phyloP scores from a whole-genome alignment of 1,284 basidiomycete genomes.

The Farysia itapuensis region DNA sequence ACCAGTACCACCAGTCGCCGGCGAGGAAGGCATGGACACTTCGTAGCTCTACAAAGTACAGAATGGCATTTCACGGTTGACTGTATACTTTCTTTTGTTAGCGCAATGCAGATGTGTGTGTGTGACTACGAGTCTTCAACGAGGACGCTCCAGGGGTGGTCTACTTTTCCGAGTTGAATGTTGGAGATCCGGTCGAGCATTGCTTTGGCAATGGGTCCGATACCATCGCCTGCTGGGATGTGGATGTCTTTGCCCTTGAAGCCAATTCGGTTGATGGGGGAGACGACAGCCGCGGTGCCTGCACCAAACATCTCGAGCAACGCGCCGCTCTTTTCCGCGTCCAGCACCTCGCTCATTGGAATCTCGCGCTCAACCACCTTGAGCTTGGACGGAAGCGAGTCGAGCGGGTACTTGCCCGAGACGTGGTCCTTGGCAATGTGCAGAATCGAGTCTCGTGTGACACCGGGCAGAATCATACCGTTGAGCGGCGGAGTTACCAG shows the following conservation, averaged over 20 bases:
- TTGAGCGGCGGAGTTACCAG: slow-evolving; percentile 74
- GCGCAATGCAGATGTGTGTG: too few relatives aligned
- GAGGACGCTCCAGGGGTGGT: slow-evolving; percentile 75
- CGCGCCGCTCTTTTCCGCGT: slow-evolving; percentile 70
- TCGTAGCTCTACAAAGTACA: slow-evolving; percentile 8
- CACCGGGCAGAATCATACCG: slow-evolving; percentile 93
- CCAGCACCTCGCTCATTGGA: slow-evolving; percentile 83
- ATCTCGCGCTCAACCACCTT: slow-evolving; percentile 80
- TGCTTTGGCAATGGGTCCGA: slow-evolving; percentile 80
- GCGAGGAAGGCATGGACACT: slow-evolving; percentile 39
- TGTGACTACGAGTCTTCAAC: slow-evolving; percentile 15
- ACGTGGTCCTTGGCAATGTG: slow-evolving; percentile 76
- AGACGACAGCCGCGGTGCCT: slow-evolving; percentile 69
- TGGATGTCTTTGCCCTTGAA: slow-evolving; percentile 80
- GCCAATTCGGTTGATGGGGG: slow-evolving; percentile 70
- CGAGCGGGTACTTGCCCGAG: slow-evolving; percentile 64
- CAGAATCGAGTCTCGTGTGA: slow-evolving; percentile 84
- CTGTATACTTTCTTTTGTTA: too few relatives aligned
- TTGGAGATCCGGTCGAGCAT: slow-evolving; percentile 83
- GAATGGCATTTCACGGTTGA: too few relatives aligned
- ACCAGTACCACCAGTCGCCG: slow-evolving; percentile 7
- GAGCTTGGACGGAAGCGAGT: slow-evolving; percentile 63
- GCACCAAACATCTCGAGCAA: slow-evolving; percentile 91
- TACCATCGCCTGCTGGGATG: slow-evolving; percentile 80
- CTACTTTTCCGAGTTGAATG: slow-evolving; percentile 82